Conservation (phyloP, 129 eudicot species). For the Chrysanthemum seticuspe region DNA sequence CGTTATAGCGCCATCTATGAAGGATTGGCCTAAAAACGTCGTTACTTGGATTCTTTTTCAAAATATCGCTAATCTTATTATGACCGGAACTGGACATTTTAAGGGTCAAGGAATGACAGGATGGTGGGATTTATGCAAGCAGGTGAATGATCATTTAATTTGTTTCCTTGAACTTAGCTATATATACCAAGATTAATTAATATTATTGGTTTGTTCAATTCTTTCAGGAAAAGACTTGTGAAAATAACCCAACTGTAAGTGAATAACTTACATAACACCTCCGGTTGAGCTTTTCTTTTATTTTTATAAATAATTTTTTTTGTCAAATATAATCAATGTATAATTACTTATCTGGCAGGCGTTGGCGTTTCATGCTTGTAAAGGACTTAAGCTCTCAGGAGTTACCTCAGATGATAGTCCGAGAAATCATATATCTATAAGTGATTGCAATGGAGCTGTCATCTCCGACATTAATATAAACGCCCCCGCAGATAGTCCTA, state of each 20-base stretch:
- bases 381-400: slow-evolving; percentile 7
- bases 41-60: slow-evolving; percentile 31
- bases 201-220: not conserved
- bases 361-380: slow-evolving; percentile 28
- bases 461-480: slow-evolving; percentile 23
- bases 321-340: not conserved
- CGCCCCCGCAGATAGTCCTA: slow-evolving; percentile 37
- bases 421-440: slow-evolving; percentile 30
- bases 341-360: slow-evolving; percentile 24
- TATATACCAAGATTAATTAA: not conserved
- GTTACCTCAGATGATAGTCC: slow-evolving; percentile 26
- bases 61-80: slow-evolving; percentile 23
- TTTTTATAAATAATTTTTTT: not conserved
- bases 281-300: not conserved
- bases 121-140: slow-evolving; percentile 21
- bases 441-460: not conserved
- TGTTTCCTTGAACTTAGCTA: not conserved
- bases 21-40: slow-evolving; percentile 12
- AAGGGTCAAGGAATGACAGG: slow-evolving; percentile 13
- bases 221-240: slow-evolving; percentile 17
- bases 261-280: not conserved
- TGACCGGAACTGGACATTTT: slow-evolving; percentile 32
- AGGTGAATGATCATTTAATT: not conserved
- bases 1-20: slow-evolving; percentile 28
- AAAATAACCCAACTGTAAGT: slow-evolving; percentile 23